Conservation (phyloP, 1,284 basidiomycete species). For the Mycosarcoma mackinlayi region DNA sequence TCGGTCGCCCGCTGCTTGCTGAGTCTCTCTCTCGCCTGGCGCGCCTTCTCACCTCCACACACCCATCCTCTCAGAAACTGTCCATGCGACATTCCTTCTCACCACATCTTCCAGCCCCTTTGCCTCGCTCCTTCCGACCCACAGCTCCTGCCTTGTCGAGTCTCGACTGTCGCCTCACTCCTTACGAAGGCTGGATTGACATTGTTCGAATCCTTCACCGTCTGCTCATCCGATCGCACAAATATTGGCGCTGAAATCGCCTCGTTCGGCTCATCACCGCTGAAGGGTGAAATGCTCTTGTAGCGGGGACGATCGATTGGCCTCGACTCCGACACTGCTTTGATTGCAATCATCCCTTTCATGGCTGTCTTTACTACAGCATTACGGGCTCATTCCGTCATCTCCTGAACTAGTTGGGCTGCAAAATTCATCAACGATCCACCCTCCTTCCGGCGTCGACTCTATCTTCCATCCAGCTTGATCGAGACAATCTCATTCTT, state of each 20-base stretch:
- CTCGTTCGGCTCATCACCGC: background rate
- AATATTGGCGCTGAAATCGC: no score
- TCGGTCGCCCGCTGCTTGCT: constrained; percentile 9
- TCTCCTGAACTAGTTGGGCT: background rate
- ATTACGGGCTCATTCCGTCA: background rate
- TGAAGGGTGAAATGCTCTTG: constrained; percentile 1
- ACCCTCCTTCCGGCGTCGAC: background rate
- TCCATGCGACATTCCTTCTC: constrained; percentile 32
- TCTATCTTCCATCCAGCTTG: background rate
- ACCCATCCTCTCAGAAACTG: constrained; percentile 1
- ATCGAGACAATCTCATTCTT: background rate
- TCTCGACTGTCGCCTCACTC: no score
- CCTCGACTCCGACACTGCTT: background rate
- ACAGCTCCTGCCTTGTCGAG: background rate
- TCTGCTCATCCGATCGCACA: constrained; percentile 5
- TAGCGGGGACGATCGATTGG: background rate
- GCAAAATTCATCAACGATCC: background rate
- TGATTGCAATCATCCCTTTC: background rate
- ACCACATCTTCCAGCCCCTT: constrained; percentile 19
- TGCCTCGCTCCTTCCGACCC: background rate
- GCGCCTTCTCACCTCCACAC: constrained; percentile 36
- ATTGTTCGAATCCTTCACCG: no score
- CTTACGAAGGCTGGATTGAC: no score
- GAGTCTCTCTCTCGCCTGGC: background rate
- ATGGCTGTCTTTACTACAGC: constrained; percentile 10